These are phyloP conservation scores for Aureobasidium uvarum DNA, from an alignment of 2,329 filamentous ascomycete species.

Conservation along the genomic window DNA sequence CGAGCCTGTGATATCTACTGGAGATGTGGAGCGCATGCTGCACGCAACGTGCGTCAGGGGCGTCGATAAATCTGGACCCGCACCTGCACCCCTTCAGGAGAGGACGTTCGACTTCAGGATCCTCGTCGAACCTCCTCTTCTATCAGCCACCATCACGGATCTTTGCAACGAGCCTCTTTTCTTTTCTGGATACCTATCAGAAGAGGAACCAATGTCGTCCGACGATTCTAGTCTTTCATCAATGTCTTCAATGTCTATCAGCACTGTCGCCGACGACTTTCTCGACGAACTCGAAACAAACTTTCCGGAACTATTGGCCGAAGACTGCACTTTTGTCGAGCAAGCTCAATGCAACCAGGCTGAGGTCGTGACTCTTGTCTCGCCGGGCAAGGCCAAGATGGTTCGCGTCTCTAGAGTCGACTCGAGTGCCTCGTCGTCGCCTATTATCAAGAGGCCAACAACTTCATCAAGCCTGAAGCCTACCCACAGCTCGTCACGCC, in stretches of 20 bases:
- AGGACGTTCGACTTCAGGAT: conserved; percentile 18
- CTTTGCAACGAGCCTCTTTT: conserved; percentile 27
- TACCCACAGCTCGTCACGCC: conserved; percentile 1
- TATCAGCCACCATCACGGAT: conserved; percentile 26
- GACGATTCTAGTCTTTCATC: conserved; percentile 31
- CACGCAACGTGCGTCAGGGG: conserved; percentile 23
- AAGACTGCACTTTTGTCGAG: conserved; percentile 30
- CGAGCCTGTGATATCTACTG: conserved; percentile 18
- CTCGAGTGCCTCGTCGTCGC: conserved; percentile 7
- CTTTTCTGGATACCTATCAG: conserved; percentile 32
- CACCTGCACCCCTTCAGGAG: conserved; percentile 25
- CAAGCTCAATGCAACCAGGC: conserved; percentile 33
- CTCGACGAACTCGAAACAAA: conserved; percentile 25
- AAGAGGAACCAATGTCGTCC: conserved; percentile 33
- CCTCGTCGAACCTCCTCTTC: conserved; percentile 20
- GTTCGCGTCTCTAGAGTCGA: conserved; percentile 28
- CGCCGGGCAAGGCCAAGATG: conserved; percentile 35
- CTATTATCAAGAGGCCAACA: conserved; percentile 5
- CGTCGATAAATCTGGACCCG: conserved; percentile 14
- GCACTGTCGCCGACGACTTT: conserved; percentile 19
- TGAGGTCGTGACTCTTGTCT: conserved; percentile 34
- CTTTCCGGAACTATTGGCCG: conserved; percentile 32
- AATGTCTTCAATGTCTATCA: conserved; percentile 25
- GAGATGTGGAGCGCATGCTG: conserved; percentile 22
- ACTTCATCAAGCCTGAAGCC: conserved; percentile 1